phyloP scores from a whole-genome alignment of 495 filamentous ascomycete genomes.

The Neurospora pannonica region DNA sequence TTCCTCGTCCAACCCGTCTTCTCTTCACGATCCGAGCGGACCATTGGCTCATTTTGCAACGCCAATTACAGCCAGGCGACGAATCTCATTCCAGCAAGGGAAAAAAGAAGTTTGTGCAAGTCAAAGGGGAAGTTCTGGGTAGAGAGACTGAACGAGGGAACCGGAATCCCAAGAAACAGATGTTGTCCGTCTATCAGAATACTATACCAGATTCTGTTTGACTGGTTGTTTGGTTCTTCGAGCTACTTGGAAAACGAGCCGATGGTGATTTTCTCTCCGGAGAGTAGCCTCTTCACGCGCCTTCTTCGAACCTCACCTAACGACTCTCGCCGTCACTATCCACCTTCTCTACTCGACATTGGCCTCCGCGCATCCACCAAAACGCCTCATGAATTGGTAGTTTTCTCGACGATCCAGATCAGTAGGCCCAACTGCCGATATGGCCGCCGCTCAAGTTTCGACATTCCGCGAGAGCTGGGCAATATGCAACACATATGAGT shows the following conservation, averaged over 20 bases:
- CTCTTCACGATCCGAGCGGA: constrained; percentile 14
- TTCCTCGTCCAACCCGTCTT: constrained; percentile 17
- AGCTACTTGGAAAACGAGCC: background rate
- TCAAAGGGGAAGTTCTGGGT: constrained; percentile 9
- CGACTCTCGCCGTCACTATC: background rate
- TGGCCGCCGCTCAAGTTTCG: constrained; percentile 33
- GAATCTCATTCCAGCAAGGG: constrained; percentile 15
- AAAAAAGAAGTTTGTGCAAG: background rate
- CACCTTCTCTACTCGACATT: constrained; percentile 2
- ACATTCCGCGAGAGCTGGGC: constrained; percentile 23
- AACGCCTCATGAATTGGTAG: constrained; percentile 35
- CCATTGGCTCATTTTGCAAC: constrained; percentile 19
- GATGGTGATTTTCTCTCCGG: background rate
- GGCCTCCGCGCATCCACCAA: constrained; percentile 12
- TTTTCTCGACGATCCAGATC: background rate
- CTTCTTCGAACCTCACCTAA: background rate
- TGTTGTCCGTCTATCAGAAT: background rate
- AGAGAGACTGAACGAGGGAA: constrained; percentile 4
- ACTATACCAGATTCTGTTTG: background rate
- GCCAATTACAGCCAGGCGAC: constrained; percentile 13
- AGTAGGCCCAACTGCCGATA: constrained; percentile 24
- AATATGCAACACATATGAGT: constrained; percentile 17
- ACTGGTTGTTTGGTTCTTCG: background rate
- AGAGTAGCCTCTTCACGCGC: background rate
- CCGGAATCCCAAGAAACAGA: background rate